Conservation (phyloP, 495 filamentous ascomycete species). For the Xanthoparmelia taractica region DNA sequence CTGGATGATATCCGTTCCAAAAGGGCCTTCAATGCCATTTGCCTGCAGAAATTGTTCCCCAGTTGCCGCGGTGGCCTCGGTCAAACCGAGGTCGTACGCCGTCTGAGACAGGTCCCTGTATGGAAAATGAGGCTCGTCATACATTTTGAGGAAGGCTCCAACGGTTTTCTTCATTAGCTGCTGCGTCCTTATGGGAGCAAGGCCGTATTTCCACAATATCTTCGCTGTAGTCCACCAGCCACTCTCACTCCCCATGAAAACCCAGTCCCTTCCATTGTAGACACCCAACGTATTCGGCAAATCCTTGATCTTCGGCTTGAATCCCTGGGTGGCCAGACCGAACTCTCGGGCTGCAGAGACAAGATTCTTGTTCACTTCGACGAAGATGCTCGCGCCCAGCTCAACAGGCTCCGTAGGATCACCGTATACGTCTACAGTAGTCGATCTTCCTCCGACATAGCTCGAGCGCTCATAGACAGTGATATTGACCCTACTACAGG, state of each 20-base stretch:
- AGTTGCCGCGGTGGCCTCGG: constrained; percentile 55
- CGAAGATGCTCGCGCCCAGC: constrained; percentile 88
- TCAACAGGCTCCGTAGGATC: constrained; percentile 67
- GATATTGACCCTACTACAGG: constrained; percentile 50
- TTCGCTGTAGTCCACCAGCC: constrained; percentile 76
- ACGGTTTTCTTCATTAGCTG: constrained; percentile 64
- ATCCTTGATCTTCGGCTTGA: constrained; percentile 33
- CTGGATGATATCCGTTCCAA: constrained; percentile 80
- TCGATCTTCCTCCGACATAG: constrained; percentile 81
- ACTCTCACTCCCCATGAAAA: constrained; percentile 50
- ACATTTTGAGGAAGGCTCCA: constrained; percentile 69
- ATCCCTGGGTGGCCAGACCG: constrained; percentile 46
- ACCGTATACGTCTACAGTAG: constrained; percentile 75
- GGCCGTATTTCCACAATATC: constrained; percentile 78
- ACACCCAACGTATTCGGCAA: constrained; percentile 54
- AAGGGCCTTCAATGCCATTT: constrained; percentile 57
- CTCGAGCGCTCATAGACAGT: constrained; percentile 79
- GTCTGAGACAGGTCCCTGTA: constrained; percentile 65
- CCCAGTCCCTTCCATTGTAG: constrained; percentile 75
- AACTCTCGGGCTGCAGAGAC: constrained; percentile 66
- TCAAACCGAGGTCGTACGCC: constrained; percentile 57
- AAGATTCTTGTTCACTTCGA: constrained; percentile 76
- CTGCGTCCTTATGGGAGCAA: constrained; percentile 65
- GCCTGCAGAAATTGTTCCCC: constrained; percentile 60
- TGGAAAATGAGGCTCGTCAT: constrained; percentile 74